Percentiles rank a stretch among this genome's conserved stretches.
phyloP scores from a whole-genome alignment of 495 filamentous ascomycete species.

The Neurospora sp. region DNA sequence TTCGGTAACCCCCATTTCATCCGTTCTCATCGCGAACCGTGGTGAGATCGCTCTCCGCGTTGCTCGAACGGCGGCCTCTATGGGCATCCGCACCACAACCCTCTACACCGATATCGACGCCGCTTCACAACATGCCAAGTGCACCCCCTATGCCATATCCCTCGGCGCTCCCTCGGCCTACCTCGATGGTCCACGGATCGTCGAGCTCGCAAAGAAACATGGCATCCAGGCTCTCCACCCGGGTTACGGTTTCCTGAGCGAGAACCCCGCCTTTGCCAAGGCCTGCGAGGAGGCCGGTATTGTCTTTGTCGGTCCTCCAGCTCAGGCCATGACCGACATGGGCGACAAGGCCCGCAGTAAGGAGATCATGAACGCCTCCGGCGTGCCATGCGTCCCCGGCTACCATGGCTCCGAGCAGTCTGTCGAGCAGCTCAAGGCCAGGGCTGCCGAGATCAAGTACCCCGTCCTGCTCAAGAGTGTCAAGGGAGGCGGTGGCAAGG shows the following conservation, averaged over 20 bases:
- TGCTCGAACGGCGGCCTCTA: slow-evolving; percentile 68
- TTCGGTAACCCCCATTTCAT: slow-evolving; percentile 51
- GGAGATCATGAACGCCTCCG: slow-evolving; percentile 88
- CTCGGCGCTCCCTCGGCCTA: slow-evolving; percentile 74
- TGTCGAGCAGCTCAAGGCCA: slow-evolving; percentile 52
- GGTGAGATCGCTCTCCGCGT: slow-evolving; percentile 96
- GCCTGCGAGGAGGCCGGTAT: slow-evolving; percentile 85
- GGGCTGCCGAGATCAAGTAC: slow-evolving; percentile 76
- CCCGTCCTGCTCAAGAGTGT: slow-evolving; percentile 96
- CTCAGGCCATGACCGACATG: slow-evolving; percentile 92
- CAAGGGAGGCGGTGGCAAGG: slow-evolving; percentile 92
- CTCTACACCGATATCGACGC: slow-evolving; percentile 92
- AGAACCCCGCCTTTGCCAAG: slow-evolving; percentile 85
- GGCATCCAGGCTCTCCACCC: slow-evolving; percentile 89
- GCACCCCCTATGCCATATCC: slow-evolving; percentile 71
- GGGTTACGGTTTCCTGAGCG: slow-evolving; percentile 93
- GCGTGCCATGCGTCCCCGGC: slow-evolving; percentile 90
- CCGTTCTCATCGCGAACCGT: slow-evolving; percentile 89
- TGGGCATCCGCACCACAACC: slow-evolving; percentile 89
- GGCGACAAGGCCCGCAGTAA: slow-evolving; percentile 88
- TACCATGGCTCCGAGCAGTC: slow-evolving; percentile 88
- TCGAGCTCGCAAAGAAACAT: slow-evolving; percentile 70
- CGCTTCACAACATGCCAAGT: slow-evolving; percentile 75
- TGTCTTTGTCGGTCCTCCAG: slow-evolving; percentile 89
- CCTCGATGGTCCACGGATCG: slow-evolving; percentile 86